These are phyloP conservation scores for Plasmodium adleri DNA, from an alignment of 169 alveolate species.

Conservation along the genomic window DNA sequence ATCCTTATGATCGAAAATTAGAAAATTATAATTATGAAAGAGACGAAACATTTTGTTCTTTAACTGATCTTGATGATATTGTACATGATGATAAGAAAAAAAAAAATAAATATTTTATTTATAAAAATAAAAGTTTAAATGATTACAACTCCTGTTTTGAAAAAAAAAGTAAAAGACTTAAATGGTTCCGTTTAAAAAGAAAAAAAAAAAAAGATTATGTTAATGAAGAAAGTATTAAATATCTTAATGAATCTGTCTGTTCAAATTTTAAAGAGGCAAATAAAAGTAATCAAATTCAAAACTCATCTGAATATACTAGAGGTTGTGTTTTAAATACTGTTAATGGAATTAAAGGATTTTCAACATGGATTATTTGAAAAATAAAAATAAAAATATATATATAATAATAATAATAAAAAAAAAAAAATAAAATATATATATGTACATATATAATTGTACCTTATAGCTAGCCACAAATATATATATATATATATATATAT, in stretches of 20 bases:
- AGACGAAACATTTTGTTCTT: conserved; percentile 58
- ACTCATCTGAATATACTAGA: conserved; percentile 13
- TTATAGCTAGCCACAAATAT: too few species aligned
- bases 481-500: too few species aligned
- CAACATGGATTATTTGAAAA: conserved; percentile 63
- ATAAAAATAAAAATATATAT: conserved; percentile 7
- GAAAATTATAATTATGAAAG: conserved; percentile 54
- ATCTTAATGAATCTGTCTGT: conserved; percentile 70
- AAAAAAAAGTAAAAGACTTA: conserved; percentile 38
- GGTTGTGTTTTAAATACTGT: conserved; percentile 52
- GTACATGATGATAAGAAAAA: conserved; percentile 26
- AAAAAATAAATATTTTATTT: conserved; percentile 47
- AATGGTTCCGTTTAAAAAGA: conserved; percentile 65
- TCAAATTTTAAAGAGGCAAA: conserved; percentile 72
- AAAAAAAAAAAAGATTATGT: conserved; percentile 56
- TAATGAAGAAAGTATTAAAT: conserved; percentile 44
- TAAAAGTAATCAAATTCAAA: conserved; percentile 17
- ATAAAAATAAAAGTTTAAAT: conserved; percentile 72
- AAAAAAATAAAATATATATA: neutral
- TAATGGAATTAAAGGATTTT: conserved; percentile 46
- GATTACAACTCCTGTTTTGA: conserved; percentile 63
- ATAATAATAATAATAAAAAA: neutral
- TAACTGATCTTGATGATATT: conserved; percentile 54
- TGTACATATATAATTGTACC: too few species aligned
- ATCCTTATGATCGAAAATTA: conserved; percentile 37